Evolutionary conservation across 2,329 filamentous ascomycete species (phyloP).

Genomic region (Paecilomyces dactylethromorphus): DNA sequence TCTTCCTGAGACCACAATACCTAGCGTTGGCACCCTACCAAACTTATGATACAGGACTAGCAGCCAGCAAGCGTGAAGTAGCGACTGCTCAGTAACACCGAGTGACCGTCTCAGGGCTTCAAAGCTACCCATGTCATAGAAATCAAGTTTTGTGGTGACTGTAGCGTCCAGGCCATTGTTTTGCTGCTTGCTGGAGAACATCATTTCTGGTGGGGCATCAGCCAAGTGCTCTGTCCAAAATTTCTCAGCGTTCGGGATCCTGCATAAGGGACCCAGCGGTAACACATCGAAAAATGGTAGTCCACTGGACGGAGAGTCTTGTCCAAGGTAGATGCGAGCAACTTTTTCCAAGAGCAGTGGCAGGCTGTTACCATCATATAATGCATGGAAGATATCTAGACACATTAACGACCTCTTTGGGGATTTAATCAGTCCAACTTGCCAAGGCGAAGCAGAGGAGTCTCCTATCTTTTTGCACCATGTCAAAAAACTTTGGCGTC

Average conservation of each 20-base stretch:
- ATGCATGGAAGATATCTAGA: slow-evolving; percentile 72
- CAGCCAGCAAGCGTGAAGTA: slow-evolving; percentile 71
- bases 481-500: slow-evolving; percentile 30
- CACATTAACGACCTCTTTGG: slow-evolving; percentile 38
- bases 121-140: slow-evolving; percentile 38
- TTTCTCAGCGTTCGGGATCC: slow-evolving; percentile 38
- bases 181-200: slow-evolving; percentile 20
- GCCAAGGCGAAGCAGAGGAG: slow-evolving; percentile 28
- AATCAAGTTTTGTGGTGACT: slow-evolving; percentile 12
- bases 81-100: slow-evolving; percentile 69
- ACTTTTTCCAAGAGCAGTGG: slow-evolving; percentile 59
- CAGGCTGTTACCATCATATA: slow-evolving; percentile 82
- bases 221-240: slow-evolving; percentile 65
- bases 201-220: slow-evolving; percentile 18
- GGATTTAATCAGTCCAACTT: slow-evolving; percentile 22
- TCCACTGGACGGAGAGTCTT: slow-evolving; percentile 20
- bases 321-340: slow-evolving; percentile 42
- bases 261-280: slow-evolving; percentile 60
- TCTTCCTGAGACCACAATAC: slow-evolving; percentile 73
- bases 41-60: slow-evolving; percentile 52
- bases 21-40: slow-evolving; percentile 50
- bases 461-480: slow-evolving; percentile 53
- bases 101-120: slow-evolving; percentile 51
- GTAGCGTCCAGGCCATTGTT: slow-evolving; percentile 6
- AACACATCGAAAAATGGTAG: slow-evolving; percentile 62